Conservation (phyloP, 331 rosid species). For the Pyrus hybrid region DNA sequence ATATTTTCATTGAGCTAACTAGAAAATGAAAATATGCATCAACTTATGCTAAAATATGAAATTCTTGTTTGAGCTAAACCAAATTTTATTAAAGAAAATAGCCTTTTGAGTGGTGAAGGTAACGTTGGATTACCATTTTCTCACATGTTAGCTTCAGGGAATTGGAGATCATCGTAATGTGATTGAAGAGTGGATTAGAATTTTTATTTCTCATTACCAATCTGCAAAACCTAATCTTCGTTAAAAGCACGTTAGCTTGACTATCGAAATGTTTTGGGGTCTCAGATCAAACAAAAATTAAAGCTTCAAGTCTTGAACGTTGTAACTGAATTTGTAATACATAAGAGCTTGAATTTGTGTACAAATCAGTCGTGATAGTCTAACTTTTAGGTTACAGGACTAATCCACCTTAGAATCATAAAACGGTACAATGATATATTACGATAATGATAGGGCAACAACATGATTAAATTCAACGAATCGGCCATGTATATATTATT, state of each 20-base stretch:
- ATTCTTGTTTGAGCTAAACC: neutral
- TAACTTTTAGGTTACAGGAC: too few relatives aligned
- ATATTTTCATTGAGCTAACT: neutral
- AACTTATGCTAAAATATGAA: neutral
- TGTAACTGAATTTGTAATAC: too few relatives aligned
- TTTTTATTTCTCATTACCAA: too few relatives aligned
- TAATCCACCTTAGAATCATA: too few relatives aligned
- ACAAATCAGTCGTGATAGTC: too few relatives aligned
- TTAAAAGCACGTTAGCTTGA: too few relatives aligned
- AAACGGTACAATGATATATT: too few relatives aligned
- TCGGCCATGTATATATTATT: neutral
- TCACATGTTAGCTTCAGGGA: neutral
- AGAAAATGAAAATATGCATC: neutral
- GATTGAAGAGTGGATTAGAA: neutral
- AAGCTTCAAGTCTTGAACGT: too few relatives aligned
- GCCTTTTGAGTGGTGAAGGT: neutral
- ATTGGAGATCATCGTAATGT: neutral
- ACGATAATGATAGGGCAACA: neutral
- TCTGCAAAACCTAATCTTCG: neutral
- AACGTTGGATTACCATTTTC: neutral
- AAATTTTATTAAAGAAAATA: too few relatives aligned
- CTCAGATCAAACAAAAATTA: too few relatives aligned
- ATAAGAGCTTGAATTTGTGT: too few relatives aligned
- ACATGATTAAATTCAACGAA: slow-evolving; percentile 13
- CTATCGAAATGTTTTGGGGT: too few relatives aligned